Base-by-base conservation (phyloP, 257 asterid species). In the Forsythia viridissima region DNA sequence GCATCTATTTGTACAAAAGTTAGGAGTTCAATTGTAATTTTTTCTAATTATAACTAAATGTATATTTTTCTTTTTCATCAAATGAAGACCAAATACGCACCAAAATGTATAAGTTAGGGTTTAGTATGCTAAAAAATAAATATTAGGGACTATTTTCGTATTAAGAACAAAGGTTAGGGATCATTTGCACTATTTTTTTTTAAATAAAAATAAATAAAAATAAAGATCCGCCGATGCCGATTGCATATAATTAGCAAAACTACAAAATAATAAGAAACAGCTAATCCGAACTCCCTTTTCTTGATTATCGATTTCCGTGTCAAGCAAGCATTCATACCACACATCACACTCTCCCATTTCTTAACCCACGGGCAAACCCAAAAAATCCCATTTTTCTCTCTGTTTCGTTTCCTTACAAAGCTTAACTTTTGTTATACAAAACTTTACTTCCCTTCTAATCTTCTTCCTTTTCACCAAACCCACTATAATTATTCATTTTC, bases 251-350 rank as follows among this genome's bases (percentile, higher is more conserved):
- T 13, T 48, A 4, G 55, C 57, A 48, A 15, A 48, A 48, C 20
- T 48, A 48, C 52, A 67, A 78, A 73, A 74, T 37, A 76, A 77
- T 46, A 77, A 79, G 65, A 70, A 71, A 75, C 84, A 86, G 84
- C 87, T 84, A 75, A 79, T 79, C 82, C 71, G n/a, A 4, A 46
- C 38, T 13, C 66, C n/a, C 69, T 68, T 42, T 67, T 36, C 44
- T 63, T 74, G 66, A 80, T 85, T 87, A 21, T 63, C 70, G 70
- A 63, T 63, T 63, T 63, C 70, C 70, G 70, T 63, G 70, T 24
- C 70, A 24, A 63, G 70, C 70, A 63, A 63, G 70, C 38, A 63
- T 63, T 3, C 70, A 11, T 11, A 63, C 70, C 70, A 21, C 70
- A 63, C 39, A 63, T 39, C 37, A 10, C 70, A 11, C 70, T 63